These are phyloP conservation scores for Fusarium haematococcum DNA, from an alignment of 2,329 filamentous ascomycete genomes.

Conservation along the genomic window DNA sequence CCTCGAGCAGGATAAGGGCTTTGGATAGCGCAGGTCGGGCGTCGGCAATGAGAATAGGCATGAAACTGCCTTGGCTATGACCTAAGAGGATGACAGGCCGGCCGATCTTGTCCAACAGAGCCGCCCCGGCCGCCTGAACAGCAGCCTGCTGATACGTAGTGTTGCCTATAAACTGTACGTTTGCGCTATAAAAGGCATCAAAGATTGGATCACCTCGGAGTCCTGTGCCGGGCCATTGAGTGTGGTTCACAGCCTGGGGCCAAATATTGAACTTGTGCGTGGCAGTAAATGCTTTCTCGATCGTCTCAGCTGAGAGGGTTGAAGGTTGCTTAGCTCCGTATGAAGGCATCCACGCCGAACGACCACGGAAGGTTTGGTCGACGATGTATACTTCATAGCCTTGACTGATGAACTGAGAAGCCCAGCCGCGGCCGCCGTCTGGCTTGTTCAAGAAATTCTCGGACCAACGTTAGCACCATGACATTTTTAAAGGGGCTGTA, in stretches of 20 bases:
- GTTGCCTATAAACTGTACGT: constrained; percentile 39
- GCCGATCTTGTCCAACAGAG: constrained; percentile 57
- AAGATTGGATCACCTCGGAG: constrained; percentile 31
- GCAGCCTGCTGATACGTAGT: constrained; percentile 31
- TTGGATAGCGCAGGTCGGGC: constrained; percentile 54
- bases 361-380: constrained; percentile 38
- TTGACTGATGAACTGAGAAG: constrained; percentile 34
- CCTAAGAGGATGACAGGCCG: constrained; percentile 54
- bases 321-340: constrained; percentile 17
- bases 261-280: constrained; percentile 32
- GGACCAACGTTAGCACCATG: background rate
- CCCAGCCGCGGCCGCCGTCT: constrained; percentile 38
- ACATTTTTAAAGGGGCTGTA: background rate
- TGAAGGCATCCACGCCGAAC: constrained; percentile 34
- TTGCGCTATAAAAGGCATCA: constrained; percentile 40
- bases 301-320: constrained; percentile 29
- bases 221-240: constrained; percentile 39
- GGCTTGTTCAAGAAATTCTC: constrained; percentile 43
- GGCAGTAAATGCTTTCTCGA: constrained; percentile 37
- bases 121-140: constrained; percentile 48
- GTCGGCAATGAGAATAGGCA: constrained; percentile 47
- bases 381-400: constrained; percentile 42
- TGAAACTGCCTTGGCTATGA: constrained; percentile 60
- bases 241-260: constrained; percentile 39
- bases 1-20: constrained; percentile 59